Conservation (phyloP, 2,329 filamentous ascomycete species). For the Colletotrichum paranaense region DNA sequence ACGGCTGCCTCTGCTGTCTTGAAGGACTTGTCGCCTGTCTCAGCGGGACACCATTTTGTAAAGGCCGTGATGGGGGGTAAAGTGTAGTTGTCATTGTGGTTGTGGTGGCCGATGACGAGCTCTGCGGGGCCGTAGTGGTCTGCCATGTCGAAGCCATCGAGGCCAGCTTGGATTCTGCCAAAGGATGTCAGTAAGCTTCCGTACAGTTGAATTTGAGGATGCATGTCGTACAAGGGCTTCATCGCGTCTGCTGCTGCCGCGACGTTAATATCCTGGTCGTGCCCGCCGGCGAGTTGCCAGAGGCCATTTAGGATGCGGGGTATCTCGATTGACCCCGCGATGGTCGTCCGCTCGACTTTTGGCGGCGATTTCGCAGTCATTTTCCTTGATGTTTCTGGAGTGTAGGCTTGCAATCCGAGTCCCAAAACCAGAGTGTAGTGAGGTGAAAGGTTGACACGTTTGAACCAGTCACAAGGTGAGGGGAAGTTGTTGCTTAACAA, state of each 20-base stretch:
- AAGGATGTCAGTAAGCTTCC: neutral
- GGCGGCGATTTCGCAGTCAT: neutral
- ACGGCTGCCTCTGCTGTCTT: constrained; percentile 12
- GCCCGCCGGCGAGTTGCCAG: constrained; percentile 31
- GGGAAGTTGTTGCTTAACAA: neutral
- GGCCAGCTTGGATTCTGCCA: constrained; percentile 36
- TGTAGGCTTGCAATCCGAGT: neutral
- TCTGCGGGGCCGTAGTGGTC: constrained; percentile 45
- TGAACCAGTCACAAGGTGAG: neutral
- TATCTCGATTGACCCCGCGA: constrained; percentile 31
- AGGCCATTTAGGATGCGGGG: constrained; percentile 33
- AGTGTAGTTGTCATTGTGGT: neutral
- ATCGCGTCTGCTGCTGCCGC: constrained; percentile 12
- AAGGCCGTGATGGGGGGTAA: constrained; percentile 4
- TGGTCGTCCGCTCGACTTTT: constrained; percentile 16
- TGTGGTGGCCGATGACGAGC: constrained; percentile 18
- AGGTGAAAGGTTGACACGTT: neutral
- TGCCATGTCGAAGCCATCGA: constrained; percentile 48
- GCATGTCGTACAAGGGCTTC: neutral
- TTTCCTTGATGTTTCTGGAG: neutral
- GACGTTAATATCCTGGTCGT: constrained; percentile 15
- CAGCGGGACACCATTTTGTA: constrained; percentile 31
- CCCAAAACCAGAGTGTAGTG: neutral
- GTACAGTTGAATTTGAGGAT: no score
- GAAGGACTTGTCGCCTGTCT: constrained; percentile 14